Evolutionary conservation across 108 stramenopile genomes (phyloP).

Genomic region (Hondaea fermentalgiana): DNA sequence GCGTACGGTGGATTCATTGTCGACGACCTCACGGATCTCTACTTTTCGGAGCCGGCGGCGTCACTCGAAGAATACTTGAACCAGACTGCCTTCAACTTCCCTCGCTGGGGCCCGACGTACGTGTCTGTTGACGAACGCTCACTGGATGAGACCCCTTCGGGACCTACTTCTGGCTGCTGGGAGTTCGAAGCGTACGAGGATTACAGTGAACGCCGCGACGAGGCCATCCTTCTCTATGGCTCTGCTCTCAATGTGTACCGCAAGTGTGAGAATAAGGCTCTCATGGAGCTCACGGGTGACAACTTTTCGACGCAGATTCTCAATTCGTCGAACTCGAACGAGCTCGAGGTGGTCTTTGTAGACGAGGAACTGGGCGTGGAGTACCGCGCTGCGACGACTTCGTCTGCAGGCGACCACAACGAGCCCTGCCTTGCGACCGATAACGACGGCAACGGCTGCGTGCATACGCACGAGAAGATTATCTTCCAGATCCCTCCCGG

Average conservation of each 20-base stretch:
- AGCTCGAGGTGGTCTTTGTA: not conserved
- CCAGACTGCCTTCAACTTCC: not conserved
- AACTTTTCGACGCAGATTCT: not conserved
- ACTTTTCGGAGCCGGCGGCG: not conserved
- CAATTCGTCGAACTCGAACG: not conserved
- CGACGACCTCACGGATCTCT: not conserved
- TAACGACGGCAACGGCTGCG: not conserved
- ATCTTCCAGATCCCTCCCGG: constrained; percentile 2
- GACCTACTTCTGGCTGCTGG: not conserved
- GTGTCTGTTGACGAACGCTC: not conserved
- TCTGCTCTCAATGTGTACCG: not conserved
- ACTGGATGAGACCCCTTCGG: not conserved
- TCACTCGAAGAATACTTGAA: not conserved
- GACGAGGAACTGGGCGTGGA: not conserved
- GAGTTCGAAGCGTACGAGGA: not conserved
- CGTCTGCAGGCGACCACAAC: not conserved
- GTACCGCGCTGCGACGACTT: not conserved
- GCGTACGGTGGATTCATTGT: not conserved
- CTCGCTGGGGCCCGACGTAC: not conserved
- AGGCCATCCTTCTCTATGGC: not conserved
- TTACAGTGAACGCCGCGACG: not conserved
- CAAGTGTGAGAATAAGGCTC: not conserved
- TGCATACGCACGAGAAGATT: not conserved
- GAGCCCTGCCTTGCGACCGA: not conserved
- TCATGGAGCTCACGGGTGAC: constrained; percentile 1